Evolutionary conservation across 1,284 basidiomycete genomes (phyloP), one percentile per base, ranked within the genome.

Genomic region (Exobasidium rhododendri): DNA sequence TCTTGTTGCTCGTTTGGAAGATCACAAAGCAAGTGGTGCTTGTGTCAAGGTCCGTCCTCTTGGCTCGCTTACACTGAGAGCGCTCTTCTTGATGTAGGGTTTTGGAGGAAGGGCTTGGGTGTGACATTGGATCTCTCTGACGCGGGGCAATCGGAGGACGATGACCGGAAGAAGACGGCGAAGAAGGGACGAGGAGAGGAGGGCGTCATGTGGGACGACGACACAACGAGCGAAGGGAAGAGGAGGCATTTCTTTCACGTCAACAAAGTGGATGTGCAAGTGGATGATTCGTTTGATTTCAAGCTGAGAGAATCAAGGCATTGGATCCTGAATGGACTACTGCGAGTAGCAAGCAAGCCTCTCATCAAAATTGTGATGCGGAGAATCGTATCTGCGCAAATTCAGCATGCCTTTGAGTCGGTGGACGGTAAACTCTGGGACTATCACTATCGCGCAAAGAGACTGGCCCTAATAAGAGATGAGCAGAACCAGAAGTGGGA

Each of bases 61-160:
- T 58, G 57, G 57, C 22, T 58, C n/a, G 60, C 60, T 14, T 62
- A 62, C 24, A 45, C 55, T 26, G 60, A 62, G 35, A 28, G 40
- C 7, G 60, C 60, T 13, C 20, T 62, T 17, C 60, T 62, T 24
- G 60, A 62, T 45, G 28, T 60, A 2, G 60, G 60, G 11, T 49
- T 57, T 26, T 50, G 29, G 14, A n/a, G 35, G 6, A 31, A 46
- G 20, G 57, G 57, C n/a, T 26, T 58, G 17, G 45, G 45, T 13
- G 22, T 58, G 11, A 51, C 28, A 17, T 13, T 58, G n/a, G 57
- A 58, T 47, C 45, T 58, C 6, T 20, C n/a, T 7, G 57, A 58
- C 26, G 57, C 57, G 11, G 60, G 60, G 26, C 43, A 51, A 24
- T 4, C 10, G 1, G 35, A 40, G 17, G 35, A 40, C 17, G 46